Base-by-base conservation (phyloP, 306 rosid genomes). In the Trifolium dubium region DNA sequence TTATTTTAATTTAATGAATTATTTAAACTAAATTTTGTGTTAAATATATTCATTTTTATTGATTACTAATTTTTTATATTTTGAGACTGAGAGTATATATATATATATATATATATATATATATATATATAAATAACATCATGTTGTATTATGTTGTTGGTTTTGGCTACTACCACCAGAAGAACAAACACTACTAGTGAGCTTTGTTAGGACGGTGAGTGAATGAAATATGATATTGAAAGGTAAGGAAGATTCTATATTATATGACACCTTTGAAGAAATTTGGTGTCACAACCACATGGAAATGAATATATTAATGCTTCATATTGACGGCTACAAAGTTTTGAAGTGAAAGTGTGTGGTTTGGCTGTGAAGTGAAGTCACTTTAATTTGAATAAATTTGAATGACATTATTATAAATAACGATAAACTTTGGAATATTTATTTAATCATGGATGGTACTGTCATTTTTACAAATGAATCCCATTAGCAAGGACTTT, bases 371-470 rank as follows among this genome's bases (percentile, higher is more conserved):
- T 62, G 63, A 8, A 31, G 7, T 3, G 64, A 66, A 41, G 43
- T 37, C 54, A 28, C 81, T 81, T 84, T 77, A 78, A 74, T 84
- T 77, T 77, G 81, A 77, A 80, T 64, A 73, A 11, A 4, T 30
- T 80, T 55, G 69, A 80, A 77, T 56, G 39, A 50, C 73, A 66
- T 8, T 18, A 53, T 18, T n/a, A n/a, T n/a, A n/a, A 17, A 6
- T 69, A 78, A 78, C 66, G 71, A 78, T 65, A 74, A 71, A 58
- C 54, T 63, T 78, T 6, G 9, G 37, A 34, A 34, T 34, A 34
- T 34, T 34, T 34, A 4, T 34, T 34, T 34, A 34, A 4, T 34
- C 7, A 34, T 34, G 1, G 37, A 34, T 34, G 6, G 37, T 34
- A 34, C 1, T 34, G 6, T 34, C 37, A 34, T 34, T 34, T 34